Evolutionary conservation across 257 asterid species (phyloP).

Genomic region (Galeopsis tetrahit): DNA sequence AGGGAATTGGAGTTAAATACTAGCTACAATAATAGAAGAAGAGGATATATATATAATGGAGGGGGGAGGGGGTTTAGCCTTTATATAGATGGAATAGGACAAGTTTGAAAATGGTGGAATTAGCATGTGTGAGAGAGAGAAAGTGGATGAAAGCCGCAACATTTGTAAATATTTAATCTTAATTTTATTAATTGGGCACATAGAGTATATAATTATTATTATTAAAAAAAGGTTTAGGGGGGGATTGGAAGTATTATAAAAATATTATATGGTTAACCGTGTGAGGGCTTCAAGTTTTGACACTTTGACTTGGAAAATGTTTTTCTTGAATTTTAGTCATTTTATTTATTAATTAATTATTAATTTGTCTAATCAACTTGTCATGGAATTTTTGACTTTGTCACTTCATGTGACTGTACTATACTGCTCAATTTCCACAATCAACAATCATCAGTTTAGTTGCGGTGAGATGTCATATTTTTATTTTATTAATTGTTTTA

Average conservation of each 20-base stretch:
- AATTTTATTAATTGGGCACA: constrained; percentile 2
- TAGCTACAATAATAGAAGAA: background rate
- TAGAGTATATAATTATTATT: background rate
- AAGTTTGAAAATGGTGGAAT: constrained; percentile 50
- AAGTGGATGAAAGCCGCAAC: constrained; percentile 52
- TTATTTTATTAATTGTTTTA: too few species aligned
- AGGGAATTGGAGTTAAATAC: background rate
- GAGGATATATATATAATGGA: background rate
- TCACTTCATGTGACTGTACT: constrained; percentile 28
- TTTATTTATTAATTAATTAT: background rate
- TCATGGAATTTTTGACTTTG: constrained; percentile 49
- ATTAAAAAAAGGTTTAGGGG: background rate
- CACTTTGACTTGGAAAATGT: constrained; percentile 63
- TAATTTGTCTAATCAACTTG: constrained; percentile 38
- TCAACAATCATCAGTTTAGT: background rate
- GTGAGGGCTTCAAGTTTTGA: constrained; percentile 58
- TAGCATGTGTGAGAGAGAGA: constrained; percentile 43
- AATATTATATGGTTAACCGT: constrained; percentile 31
- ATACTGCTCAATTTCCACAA: constrained; percentile 39
- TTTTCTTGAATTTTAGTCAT: background rate
- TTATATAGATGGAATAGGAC: constrained; percentile 55
- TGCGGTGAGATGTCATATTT: too few species aligned
- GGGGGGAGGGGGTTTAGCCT: constrained; percentile 34
- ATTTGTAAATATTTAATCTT: background rate
- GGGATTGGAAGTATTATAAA: constrained; percentile 31